Base-by-base conservation (phyloP, 768 basidiomycete genomes). In the Trametes sanguinea region DNA sequence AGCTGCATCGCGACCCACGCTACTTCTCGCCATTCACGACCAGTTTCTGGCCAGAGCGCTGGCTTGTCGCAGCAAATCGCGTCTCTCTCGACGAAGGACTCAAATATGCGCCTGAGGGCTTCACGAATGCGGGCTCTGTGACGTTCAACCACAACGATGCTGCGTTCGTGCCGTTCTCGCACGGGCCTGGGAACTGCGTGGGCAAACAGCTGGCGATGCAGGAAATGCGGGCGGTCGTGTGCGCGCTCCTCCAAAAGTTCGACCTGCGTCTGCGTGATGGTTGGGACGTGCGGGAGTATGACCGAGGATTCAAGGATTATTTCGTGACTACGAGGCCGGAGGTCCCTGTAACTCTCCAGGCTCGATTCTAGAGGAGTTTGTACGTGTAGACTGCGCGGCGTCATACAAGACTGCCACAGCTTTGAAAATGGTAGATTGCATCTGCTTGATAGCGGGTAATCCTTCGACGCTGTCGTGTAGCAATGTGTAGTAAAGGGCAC, bases 111-210 rank as follows among this genome's bases (percentile, higher is more conserved):
- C 35, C 35, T 11, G 35, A 37, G 6, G 35, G 35, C 35, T 11
- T 11, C 35, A 11, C 35, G 11, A 47, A 48, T 22, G 22, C 11
- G 22, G 53, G 52, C 4, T 6, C 43, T 10, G 35, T 48, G 42
- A n/a, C 17, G 29, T 54, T 68, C 55, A 59, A 68, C 47, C 63
- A 68, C 57, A 74, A 78, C 62, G 33, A 62, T 7, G 56, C 57
- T 44, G 78, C 72, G n/a, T 81, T 76, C 71, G 70, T 77, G 39
- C 78, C 81, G 6, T 80, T 80, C 66, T 80, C 80, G 32, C 69
- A 72, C 45, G 83, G 84, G 0, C 82, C 82, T 13, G 75, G 77
- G 13, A 81, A 81, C 64, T 85, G 85, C 65, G 78, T 76, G 10
- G 83, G 83, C 17, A 78, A 76, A 65, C 64, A 78, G 69, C 71